phyloP scores from a whole-genome alignment of 2,329 filamentous ascomycete genomes.

The Curvularia hawaiiensis region DNA sequence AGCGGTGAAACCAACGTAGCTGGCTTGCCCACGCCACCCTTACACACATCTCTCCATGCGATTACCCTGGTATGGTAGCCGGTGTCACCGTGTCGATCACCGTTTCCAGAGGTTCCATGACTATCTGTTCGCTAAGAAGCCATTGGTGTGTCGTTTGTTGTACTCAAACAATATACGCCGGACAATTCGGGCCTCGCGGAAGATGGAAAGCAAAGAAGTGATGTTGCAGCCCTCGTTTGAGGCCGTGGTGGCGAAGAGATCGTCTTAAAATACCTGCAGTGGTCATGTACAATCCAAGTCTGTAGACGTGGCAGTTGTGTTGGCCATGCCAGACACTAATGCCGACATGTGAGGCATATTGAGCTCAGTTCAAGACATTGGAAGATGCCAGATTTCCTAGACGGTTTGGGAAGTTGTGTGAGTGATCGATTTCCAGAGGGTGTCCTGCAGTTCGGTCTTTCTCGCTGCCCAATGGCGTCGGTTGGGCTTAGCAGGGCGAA shows the following conservation, averaged over 20 bases:
- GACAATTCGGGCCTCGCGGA: slow-evolving; percentile 2
- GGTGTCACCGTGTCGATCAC: neutral
- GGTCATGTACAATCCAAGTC: slow-evolving; percentile 8
- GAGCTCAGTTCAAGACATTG: slow-evolving; percentile 11
- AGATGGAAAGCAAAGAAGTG: slow-evolving; percentile 5
- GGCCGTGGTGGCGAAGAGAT: slow-evolving; percentile 34
- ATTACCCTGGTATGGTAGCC: slow-evolving; percentile 7
- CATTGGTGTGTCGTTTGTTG: slow-evolving; percentile 7
- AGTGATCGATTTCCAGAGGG: slow-evolving; percentile 18
- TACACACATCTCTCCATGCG: slow-evolving; percentile 10
- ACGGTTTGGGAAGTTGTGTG: slow-evolving; percentile 11
- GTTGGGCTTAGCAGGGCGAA: slow-evolving; percentile 36
- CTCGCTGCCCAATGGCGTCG: slow-evolving; percentile 33
- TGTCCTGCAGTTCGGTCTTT: slow-evolving; percentile 20
- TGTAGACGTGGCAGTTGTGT: slow-evolving; percentile 30
- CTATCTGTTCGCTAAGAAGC: slow-evolving; percentile 18
- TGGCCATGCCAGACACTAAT: slow-evolving; percentile 15
- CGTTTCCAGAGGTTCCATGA: no score
- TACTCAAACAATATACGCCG: slow-evolving; percentile 8
- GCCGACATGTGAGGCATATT: slow-evolving; percentile 12
- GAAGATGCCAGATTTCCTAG: slow-evolving; percentile 14
- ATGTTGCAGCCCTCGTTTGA: slow-evolving; percentile 7
- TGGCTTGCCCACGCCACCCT: slow-evolving; percentile 12
- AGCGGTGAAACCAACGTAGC: slow-evolving; percentile 21
- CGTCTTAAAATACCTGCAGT: slow-evolving; percentile 25